Evolutionary conservation across 2,329 filamentous ascomycete genomes (phyloP).

Genomic region (Tricladium varicosporioides): DNA sequence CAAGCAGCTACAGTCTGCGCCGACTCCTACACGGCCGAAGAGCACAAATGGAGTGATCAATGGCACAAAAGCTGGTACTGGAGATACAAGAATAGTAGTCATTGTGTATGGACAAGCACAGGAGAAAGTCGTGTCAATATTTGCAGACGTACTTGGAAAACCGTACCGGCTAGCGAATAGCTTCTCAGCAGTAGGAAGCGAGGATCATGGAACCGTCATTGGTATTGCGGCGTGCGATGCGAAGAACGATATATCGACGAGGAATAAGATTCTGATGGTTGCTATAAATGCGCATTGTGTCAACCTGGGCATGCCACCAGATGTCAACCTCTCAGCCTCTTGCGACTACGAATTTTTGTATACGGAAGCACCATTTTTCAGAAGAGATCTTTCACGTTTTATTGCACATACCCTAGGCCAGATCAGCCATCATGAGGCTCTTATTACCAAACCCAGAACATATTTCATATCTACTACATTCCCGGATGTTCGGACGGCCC

Average conservation of each 20-base stretch:
- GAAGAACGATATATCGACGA: constrained; percentile 54
- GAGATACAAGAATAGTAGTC: constrained; percentile 58
- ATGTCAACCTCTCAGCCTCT: constrained; percentile 59
- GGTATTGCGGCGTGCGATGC: constrained; percentile 61
- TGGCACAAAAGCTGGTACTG: constrained; percentile 35
- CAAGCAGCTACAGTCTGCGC: constrained; percentile 48
- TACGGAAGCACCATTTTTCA: constrained; percentile 67
- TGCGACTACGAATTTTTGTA: constrained; percentile 90
- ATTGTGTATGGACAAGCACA: constrained; percentile 71
- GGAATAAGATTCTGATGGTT: constrained; percentile 58
- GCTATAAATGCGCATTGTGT: constrained; percentile 77
- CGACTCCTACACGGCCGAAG: constrained; percentile 47
- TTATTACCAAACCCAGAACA: constrained; percentile 75
- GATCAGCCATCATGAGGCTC: constrained; percentile 71
- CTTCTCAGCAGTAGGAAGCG: constrained; percentile 51
- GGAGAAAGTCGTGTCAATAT: constrained; percentile 70
- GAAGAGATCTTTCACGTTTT: constrained; percentile 75
- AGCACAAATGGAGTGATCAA: constrained; percentile 37
- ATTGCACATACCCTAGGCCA: constrained; percentile 78
- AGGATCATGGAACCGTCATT: constrained; percentile 63
- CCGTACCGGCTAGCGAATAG: constrained; percentile 58
- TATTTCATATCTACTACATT: constrained; percentile 89
- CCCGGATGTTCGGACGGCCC: constrained; percentile 76
- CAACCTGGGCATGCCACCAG: constrained; percentile 67
- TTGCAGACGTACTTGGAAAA: constrained; percentile 78